Evolutionary conservation across 495 filamentous ascomycete species (phyloP).

Genomic region (Aspergillus baeticus): DNA sequence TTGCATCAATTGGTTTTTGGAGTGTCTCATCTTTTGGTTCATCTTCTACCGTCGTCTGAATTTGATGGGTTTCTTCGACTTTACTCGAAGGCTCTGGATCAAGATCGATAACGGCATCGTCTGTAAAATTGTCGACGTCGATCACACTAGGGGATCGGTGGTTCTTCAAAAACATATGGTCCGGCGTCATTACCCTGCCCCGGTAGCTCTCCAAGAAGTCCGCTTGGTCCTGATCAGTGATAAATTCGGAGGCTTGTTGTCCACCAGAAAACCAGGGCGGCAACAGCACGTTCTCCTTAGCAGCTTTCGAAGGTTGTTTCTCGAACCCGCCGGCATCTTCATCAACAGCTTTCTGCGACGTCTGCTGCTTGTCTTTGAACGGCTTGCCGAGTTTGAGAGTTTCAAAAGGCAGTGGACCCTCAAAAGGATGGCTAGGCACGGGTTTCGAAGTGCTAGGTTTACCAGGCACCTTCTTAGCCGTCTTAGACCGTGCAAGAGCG

Average conservation of each 20-base stretch:
- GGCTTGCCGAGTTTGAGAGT: slow-evolving; percentile 67
- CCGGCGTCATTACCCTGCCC: slow-evolving; percentile 25
- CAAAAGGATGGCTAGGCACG: slow-evolving; percentile 38
- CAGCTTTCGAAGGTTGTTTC: slow-evolving; percentile 41
- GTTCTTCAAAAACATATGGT: slow-evolving; percentile 39
- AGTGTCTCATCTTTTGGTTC: background rate
- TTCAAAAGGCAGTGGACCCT: slow-evolving; percentile 87
- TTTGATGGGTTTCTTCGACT: slow-evolving; percentile 5
- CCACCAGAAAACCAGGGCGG: slow-evolving; percentile 80
- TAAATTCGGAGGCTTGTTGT: slow-evolving; percentile 29
- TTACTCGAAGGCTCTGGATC: slow-evolving; percentile 30
- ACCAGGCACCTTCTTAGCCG: slow-evolving; percentile 26
- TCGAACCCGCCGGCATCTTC: slow-evolving; percentile 70
- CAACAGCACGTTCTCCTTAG: slow-evolving; percentile 59
- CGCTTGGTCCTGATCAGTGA: slow-evolving; percentile 30
- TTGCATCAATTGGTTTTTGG: background rate
- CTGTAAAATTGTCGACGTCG: slow-evolving; percentile 38
- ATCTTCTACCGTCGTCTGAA: background rate
- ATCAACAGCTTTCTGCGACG: slow-evolving; percentile 38
- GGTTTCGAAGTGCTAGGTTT: slow-evolving; percentile 10
- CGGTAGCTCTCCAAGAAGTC: slow-evolving; percentile 19
- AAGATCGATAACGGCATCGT: slow-evolving; percentile 42
- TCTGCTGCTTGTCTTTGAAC: slow-evolving; percentile 51
- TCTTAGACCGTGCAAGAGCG: slow-evolving; percentile 42
- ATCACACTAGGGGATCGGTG: slow-evolving; percentile 45